These are phyloP conservation scores for Nicotiana obtusifolia DNA, from an alignment of 257 asterid genomes.

Conservation along the genomic window DNA sequence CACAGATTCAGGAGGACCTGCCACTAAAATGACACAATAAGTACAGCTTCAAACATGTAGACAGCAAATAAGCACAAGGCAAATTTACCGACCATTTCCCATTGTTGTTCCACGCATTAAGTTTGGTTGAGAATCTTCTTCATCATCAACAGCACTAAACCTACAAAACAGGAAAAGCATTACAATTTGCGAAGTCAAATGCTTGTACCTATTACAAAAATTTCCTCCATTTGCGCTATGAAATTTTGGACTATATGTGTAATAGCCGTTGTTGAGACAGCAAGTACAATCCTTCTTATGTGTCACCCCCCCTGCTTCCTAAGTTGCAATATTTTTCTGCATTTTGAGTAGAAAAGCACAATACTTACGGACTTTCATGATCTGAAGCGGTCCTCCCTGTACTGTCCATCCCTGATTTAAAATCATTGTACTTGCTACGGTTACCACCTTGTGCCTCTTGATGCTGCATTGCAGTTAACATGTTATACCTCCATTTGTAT, in stretches of 20 bases:
- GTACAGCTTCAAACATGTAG: conserved; percentile 9
- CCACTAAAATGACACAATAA: conserved; percentile 15
- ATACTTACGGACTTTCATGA: conserved; percentile 88
- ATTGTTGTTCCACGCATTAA: conserved; percentile 60
- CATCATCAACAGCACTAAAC: conserved; percentile 77
- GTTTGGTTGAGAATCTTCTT: conserved; percentile 39
- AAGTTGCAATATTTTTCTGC: no score
- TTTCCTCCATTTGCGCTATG: no score
- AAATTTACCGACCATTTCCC: conserved; percentile 48
- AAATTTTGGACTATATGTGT: no score
- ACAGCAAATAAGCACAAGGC: neutral
- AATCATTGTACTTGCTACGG: conserved; percentile 69
- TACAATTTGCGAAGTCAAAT: no score
- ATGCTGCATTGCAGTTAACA: conserved; percentile 52
- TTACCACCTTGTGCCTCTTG: conserved; percentile 55
- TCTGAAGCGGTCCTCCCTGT: conserved; percentile 65
- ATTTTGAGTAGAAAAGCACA: neutral
- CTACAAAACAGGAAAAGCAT: conserved; percentile 30
- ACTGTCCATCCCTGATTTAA: conserved; percentile 51
- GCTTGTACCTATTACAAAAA: no score
- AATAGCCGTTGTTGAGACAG: no score
- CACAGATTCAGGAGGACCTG: conserved; percentile 81
- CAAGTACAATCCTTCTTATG: no score
- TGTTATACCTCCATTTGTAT: neutral
- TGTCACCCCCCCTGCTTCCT: no score